Conservation (phyloP, 2,329 filamentous ascomycete species). For the Blastomyces parvus region DNA sequence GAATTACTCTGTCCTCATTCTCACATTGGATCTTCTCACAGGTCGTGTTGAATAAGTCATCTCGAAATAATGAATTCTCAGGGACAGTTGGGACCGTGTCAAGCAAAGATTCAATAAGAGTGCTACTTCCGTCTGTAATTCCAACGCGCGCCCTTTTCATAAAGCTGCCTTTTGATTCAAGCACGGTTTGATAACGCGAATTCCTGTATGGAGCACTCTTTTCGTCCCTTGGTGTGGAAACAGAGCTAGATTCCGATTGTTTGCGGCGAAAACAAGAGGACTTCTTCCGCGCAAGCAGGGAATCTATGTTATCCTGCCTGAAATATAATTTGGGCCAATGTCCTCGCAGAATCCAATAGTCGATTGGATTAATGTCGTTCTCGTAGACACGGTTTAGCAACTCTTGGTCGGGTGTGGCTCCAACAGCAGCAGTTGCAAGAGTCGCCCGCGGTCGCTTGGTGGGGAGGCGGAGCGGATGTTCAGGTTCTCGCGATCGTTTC, state of each 20-base stretch:
- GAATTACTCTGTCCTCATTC: conserved; percentile 31
- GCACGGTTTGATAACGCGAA: conserved; percentile 29
- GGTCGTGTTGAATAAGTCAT: conserved; percentile 27
- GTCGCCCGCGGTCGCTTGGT: conserved; percentile 7
- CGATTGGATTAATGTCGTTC: background rate
- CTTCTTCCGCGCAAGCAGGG: conserved; percentile 26
- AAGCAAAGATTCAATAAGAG: conserved; percentile 27
- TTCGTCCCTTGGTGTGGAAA: conserved; percentile 27
- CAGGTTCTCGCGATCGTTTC: background rate
- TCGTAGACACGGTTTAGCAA: background rate
- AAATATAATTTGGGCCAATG: conserved; percentile 23
- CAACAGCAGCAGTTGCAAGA: background rate
- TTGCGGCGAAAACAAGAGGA: conserved; percentile 24
- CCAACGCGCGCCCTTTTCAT: conserved; percentile 28
- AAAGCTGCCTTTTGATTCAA: conserved; percentile 34
- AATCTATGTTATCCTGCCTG: conserved; percentile 20
- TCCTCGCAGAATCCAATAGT: conserved; percentile 7
- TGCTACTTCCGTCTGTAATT: conserved; percentile 22
- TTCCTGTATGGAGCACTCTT: conserved; percentile 33
- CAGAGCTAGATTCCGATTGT: conserved; percentile 19
- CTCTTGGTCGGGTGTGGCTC: background rate
- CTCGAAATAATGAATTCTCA: conserved; percentile 25
- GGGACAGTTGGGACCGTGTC: conserved; percentile 27
- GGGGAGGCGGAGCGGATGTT: background rate
- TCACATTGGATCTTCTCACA: conserved; percentile 23